A percentile compares a stretch with the other conserved stretches of the same genome.
Conservation (phyloP, 768 basidiomycete genomes). For the Lepiota brunneoincarnata region DNA sequence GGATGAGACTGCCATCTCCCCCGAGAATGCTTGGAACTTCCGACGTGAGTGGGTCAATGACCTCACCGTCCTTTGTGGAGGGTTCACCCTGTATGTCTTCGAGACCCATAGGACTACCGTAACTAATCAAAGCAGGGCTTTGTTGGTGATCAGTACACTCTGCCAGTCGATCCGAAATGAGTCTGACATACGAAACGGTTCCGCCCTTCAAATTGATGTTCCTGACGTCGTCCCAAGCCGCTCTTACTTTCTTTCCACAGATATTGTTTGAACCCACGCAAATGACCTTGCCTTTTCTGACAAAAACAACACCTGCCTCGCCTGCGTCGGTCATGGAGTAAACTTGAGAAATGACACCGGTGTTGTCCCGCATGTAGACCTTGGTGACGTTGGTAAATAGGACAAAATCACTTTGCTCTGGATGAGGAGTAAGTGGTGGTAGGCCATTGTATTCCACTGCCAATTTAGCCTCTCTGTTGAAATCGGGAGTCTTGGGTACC, state of each 20-base stretch:
- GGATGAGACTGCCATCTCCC: constrained; percentile 33
- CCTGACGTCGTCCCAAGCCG: constrained; percentile 18
- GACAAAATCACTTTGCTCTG: constrained; percentile 35
- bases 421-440: constrained; percentile 53
- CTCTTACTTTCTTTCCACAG: constrained; percentile 2
- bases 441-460: constrained; percentile 61
- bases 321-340: constrained; percentile 16
- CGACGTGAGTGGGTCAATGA: constrained; percentile 42
- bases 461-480: constrained; percentile 51
- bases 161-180: constrained; percentile 28
- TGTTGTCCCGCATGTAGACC: constrained; percentile 38
- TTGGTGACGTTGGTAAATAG: constrained; percentile 65
- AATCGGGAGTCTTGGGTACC: constrained; percentile 55
- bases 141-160: neutral
- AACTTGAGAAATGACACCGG: constrained; percentile 19
- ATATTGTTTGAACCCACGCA: constrained; percentile 41
- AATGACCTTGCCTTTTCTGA: constrained; percentile 48
- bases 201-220: constrained; percentile 67
- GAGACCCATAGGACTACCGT: constrained; percentile 62
- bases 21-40: constrained; percentile 43
- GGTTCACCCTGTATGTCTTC: constrained; percentile 58
- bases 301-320: constrained; percentile 40
- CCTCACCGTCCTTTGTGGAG: constrained; percentile 58
- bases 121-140: constrained; percentile 62
- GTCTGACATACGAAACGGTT: constrained; percentile 47